Evolutionary conservation across 106 monocot species (phyloP), one percentile per base, ranked within the genome.

Genomic region (Iris macrosiphon): DNA sequence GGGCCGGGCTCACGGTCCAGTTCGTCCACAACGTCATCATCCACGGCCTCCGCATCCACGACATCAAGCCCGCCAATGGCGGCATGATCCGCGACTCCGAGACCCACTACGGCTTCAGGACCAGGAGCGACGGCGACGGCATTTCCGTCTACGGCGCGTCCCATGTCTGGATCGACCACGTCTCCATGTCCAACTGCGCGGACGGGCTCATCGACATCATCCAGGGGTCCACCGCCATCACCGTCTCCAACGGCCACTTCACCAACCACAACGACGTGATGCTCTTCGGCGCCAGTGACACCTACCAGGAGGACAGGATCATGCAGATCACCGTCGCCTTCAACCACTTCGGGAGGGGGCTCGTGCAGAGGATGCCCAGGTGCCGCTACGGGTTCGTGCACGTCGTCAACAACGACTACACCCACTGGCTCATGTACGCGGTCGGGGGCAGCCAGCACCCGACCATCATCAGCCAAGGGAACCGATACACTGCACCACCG

Each of bases 11-110:
- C 56, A 57, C 56, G 38, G n/a, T 57, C 39, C 56, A 57, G 17
- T 79, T 56, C 55, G 64, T 69, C 23, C 42, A 74, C 20, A 51
- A 79, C 44, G 60, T 79, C 45, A 79, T 79, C 74, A 66, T 79
- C 35, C 73, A 68, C 55, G 12, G 38, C 38, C 6, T 39, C 12
- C 12, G 6, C 38, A 39, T 39, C 38, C 45, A 45, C 45, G 18
- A 45, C 45, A 13, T 45, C 15, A 45, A 17, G 18, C 45, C 45
- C 11, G 45, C 18, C 15, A 45, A 45, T 20, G 45, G 45, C 45
- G 45, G 45, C 15, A 45, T 45, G 45, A 45, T 45, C 45, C 45
- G 45, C 5, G 45, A 45, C 45, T 45, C 45, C 15, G 18, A 15
- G 12, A 6, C 45, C 16, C 45, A 45, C 45, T 45, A 45, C 45